A percentile compares a stretch with the other conserved stretches of the same genome.
phyloP scores from a whole-genome alignment of 768 basidiomycete species.

The Leccinum obscurum region DNA sequence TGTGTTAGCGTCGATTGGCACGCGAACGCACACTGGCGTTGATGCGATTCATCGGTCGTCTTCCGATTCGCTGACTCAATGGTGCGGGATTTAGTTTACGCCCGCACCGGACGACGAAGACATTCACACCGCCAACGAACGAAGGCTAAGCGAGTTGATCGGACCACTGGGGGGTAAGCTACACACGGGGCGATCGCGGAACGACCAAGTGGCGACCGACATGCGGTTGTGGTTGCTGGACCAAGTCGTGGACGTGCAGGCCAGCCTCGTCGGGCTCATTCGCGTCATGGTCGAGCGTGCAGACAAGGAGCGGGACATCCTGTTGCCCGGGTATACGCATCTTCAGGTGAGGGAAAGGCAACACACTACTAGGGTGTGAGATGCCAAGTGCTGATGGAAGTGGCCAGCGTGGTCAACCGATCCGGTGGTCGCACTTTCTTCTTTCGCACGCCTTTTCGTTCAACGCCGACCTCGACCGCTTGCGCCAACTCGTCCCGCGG shows the following conservation, averaged over 20 bases:
- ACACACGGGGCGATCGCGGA: constrained; percentile 95
- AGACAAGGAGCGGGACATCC: constrained; percentile 86
- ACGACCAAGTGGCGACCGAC: constrained; percentile 98
- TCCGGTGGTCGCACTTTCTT: constrained; percentile 97
- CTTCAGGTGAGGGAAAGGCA: constrained; percentile 63
- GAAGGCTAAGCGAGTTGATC: constrained; percentile 89
- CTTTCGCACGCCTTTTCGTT: constrained; percentile 95
- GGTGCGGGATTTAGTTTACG: constrained; percentile 57
- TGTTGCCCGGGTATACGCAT: constrained; percentile 97
- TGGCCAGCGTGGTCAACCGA: constrained; percentile 95
- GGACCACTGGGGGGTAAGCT: constrained; percentile 93
- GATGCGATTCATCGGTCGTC: background rate
- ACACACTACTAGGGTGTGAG: no score
- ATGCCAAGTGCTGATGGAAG: constrained; percentile 29
- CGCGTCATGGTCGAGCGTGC: constrained; percentile 90
- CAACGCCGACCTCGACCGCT: constrained; percentile 82
- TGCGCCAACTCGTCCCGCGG: constrained; percentile 81
- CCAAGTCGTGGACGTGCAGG: constrained; percentile 66
- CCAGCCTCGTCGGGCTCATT: constrained; percentile 72
- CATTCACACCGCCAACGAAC: constrained; percentile 98
- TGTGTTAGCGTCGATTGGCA: background rate
- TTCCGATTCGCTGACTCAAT: background rate
- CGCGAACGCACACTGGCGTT: no score
- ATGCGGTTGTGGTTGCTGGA: constrained; percentile 95
- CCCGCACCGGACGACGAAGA: constrained; percentile 91